phyloP scores from a whole-genome alignment of 106 monocot genomes.

The Xerophyta viscosa region DNA sequence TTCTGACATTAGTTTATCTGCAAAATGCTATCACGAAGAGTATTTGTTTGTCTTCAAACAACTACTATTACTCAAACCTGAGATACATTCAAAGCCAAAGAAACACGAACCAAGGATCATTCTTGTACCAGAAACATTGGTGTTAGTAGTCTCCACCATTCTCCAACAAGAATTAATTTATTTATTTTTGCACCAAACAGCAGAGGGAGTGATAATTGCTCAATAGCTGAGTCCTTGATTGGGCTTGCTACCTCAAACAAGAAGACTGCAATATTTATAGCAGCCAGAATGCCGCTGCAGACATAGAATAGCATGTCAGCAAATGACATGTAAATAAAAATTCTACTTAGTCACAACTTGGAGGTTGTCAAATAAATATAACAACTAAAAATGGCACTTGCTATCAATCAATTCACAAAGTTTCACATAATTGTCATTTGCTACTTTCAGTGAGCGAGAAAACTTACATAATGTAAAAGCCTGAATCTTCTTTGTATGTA shows the following conservation, averaged over 20 bases:
- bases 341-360: too few relatives aligned
- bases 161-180: constrained; percentile 62
- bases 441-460: too few relatives aligned
- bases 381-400: too few relatives aligned
- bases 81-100: constrained; percentile 11
- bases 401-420: too few relatives aligned
- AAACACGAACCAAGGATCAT: constrained; percentile 29
- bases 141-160: constrained; percentile 87
- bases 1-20: too few relatives aligned
- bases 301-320: not conserved
- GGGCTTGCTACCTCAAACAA: constrained; percentile 87
- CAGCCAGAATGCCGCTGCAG: constrained; percentile 62
- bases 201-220: constrained; percentile 58
- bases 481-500: constrained; percentile 39
- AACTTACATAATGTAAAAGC: constrained; percentile 62
- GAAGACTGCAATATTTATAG: constrained; percentile 72
- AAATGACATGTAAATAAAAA: not conserved
- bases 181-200: constrained; percentile 81
- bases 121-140: constrained; percentile 87
- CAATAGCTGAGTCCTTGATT: constrained; percentile 39
- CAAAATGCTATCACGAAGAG: too few relatives aligned
- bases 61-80: not conserved
- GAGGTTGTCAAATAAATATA: too few relatives aligned
- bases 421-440: too few relatives aligned
- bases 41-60: too few relatives aligned